Base-by-base conservation (phyloP, 495 filamentous ascomycete species). In the Apiosordaria backusii region DNA sequence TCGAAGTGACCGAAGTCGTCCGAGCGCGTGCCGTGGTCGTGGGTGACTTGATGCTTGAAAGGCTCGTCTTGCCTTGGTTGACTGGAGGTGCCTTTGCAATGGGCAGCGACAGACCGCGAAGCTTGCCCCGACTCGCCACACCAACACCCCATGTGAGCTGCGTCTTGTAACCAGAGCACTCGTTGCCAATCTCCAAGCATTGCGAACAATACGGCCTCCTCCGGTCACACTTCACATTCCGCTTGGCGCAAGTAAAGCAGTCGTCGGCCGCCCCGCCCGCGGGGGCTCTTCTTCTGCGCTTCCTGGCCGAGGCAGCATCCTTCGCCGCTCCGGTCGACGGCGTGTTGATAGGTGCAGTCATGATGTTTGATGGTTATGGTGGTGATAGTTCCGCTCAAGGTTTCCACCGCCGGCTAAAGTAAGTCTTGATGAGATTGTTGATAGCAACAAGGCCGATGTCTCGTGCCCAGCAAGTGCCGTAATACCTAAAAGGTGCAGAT, bases 91-190 rank as follows among this genome's bases (percentile, higher is more conserved):
- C 85, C 71, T 89, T 90, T 10, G 89, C 87, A 65, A 99, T 88
- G 21, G 95, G 95, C 23, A 96, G 81, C 54, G 93, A 90, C 65
- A 97, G 77, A 18, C 95, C 95, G 60, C 95, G 86, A 65, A 99
- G 86, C 81, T 99, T 99, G 66, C 95, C 95, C 69, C 95, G 88
- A 75, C 94, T 97, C 50, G 95, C 95, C 68, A 99, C 95, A 24
- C 95, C 95, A 45, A 99, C 90, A 15, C 94, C 95, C 95, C 95
- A 99, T 45, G 95, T 99, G 80, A 99, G 85, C 58, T 93, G 92
- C 22, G 95, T 98, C 80, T 96, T 95, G 82, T 99, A 99, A 67
- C 95, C 95, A 54, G 91, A 92, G 81, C 95, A 99, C 76, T 96
- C 92, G 74, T 92, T 94, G 64, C 92, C 91, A 65, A 89, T 81